Evolutionary conservation across 192 early-diverging fungal genomes (phyloP).

Genomic region (Coemansia sp.): DNA sequence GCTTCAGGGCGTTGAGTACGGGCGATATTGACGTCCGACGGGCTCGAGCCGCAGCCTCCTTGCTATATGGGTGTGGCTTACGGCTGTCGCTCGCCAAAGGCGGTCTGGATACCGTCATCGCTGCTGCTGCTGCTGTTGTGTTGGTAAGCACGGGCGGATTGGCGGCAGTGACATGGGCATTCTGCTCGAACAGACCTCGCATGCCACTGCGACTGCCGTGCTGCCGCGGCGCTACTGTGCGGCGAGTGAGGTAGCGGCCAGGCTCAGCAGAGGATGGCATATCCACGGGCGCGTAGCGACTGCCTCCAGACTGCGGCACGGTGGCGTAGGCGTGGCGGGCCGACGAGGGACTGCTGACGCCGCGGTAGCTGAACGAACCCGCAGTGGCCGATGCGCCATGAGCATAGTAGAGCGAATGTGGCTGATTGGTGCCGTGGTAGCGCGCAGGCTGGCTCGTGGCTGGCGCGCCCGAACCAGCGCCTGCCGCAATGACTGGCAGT

Average conservation of each 20-base stretch:
- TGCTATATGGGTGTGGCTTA: neutral
- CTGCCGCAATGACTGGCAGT: neutral
- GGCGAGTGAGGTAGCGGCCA: slow-evolving; percentile 4
- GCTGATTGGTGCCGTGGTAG: slow-evolving; percentile 52
- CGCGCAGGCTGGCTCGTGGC: slow-evolving; percentile 28
- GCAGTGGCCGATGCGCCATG: slow-evolving; percentile 33
- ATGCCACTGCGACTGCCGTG: slow-evolving; percentile 8
- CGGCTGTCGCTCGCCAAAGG: neutral
- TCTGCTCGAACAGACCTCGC: slow-evolving; percentile 11
- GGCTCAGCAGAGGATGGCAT: neutral
- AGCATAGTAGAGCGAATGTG: slow-evolving; percentile 54
- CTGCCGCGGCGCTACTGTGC: neutral
- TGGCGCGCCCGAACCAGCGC: neutral
- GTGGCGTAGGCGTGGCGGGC: slow-evolving; percentile 2
- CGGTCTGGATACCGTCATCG: neutral
- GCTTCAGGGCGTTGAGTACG: slow-evolving; percentile 48
- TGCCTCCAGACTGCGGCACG: neutral
- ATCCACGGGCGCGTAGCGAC: slow-evolving; percentile 5
- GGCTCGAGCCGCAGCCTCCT: slow-evolving; percentile 4
- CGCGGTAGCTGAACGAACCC: slow-evolving; percentile 17
- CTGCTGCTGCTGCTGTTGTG: neutral
- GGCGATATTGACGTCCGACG: slow-evolving; percentile 48
- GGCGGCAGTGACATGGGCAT: neutral
- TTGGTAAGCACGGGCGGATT: neutral
- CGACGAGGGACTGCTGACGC: slow-evolving; percentile 3